A percentile compares a stretch with the other conserved stretches of the same genome.
Conservation (phyloP, 306 rosid species). For the Trifolium repens region DNA sequence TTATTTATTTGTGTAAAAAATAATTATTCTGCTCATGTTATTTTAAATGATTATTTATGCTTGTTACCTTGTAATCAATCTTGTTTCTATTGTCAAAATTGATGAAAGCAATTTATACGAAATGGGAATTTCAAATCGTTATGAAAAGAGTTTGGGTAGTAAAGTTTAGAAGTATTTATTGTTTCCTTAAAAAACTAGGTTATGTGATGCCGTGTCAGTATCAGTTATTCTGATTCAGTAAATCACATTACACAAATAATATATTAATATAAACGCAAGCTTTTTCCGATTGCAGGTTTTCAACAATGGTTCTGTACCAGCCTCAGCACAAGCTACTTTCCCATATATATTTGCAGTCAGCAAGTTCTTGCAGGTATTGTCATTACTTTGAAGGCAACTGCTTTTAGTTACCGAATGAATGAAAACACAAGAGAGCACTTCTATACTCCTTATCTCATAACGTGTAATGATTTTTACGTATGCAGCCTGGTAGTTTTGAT, state of each 20-base stretch:
- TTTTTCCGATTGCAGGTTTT: slow-evolving; percentile 57
- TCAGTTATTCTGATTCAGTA: not conserved
- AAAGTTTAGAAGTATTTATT: not conserved
- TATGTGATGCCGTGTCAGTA: not conserved
- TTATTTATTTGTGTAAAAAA: slow-evolving; percentile 15
- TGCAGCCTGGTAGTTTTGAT: slow-evolving; percentile 92
- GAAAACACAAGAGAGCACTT: slow-evolving; percentile 24
- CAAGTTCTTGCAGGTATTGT: slow-evolving; percentile 86
- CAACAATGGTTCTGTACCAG: slow-evolving; percentile 76
- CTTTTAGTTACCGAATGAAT: not conserved
- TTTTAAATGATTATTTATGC: slow-evolving; percentile 15
- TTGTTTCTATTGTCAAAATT: not conserved
- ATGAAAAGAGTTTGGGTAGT: not conserved
- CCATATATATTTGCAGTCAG: slow-evolving; percentile 85
- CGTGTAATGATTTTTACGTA: slow-evolving; percentile 25
- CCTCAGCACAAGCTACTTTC: slow-evolving; percentile 82
- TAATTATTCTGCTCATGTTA: slow-evolving; percentile 14
- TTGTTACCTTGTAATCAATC: slow-evolving; percentile 16
- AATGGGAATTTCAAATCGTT: slow-evolving; percentile 3
- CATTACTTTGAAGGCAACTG: slow-evolving; percentile 23
- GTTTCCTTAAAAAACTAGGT: not conserved
- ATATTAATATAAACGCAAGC: slow-evolving; percentile 18
- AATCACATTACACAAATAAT: slow-evolving; percentile 13
- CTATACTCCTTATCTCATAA: not conserved
- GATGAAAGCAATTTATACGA: slow-evolving; percentile 12